Base-by-base conservation (phyloP, 106 monocot genomes). In the Narthecium ossifragum region DNA sequence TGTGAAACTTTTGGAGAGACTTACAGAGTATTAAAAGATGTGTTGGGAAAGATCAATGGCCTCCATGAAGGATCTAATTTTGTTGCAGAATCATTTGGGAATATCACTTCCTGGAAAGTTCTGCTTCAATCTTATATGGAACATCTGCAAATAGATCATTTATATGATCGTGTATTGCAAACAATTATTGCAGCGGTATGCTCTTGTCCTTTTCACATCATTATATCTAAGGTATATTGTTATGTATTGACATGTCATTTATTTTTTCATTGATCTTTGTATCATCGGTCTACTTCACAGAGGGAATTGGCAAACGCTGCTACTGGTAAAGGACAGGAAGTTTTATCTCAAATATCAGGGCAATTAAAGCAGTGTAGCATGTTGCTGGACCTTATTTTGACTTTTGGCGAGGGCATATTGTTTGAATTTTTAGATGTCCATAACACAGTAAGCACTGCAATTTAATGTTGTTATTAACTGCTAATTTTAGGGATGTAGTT, bases 401-500 rank as follows among this genome's bases (percentile, higher is more conserved):
- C 38, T 26, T 75, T 77, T 55, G 69, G 34, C 1, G 73, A 94
- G 32, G 70, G 64, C 36, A 57, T 94, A 7, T 55, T 86, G 22
- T 77, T 61, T 8, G 89, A 89, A 73, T 82, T 83, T 51, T 51
- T 94, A 63, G 74, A 72, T 51, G 72, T 77, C n/a, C 89, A 90
- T 59, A 73, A 47, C 50, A 70, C 71, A n/a, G 94, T 89, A 78
- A 58, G 77, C 17, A 47, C 18, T 33, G n/a, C 53, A 1, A 6
- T n/a, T 31, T 29, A 3, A 9, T 54, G 25, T 51, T 9, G 50
- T 23, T 23, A 26, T 10, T 26, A 10, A 11, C 24, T 63, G 28
- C 30, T 53, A 10, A 55, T 39, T 31, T 43, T 1, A 11, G 8
- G 20, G 9, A 21, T 34, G 3, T 59, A 1, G 12, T 40, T 43